phyloP scores from a whole-genome alignment of 2,329 filamentous ascomycete genomes.

The Nemania bipapillata region DNA sequence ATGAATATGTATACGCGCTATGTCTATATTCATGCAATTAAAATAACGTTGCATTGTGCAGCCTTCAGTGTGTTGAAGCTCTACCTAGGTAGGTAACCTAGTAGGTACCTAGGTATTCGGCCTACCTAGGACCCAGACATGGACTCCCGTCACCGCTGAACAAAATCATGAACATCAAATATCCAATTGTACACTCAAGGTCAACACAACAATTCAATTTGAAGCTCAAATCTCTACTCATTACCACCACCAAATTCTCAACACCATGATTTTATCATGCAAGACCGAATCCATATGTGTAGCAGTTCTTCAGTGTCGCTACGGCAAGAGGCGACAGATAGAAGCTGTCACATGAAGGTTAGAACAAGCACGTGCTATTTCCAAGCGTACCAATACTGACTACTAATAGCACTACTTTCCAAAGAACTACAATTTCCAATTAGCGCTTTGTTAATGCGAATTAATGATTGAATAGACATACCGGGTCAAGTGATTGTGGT shows the following conservation, averaged over 20 bases:
- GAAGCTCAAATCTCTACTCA: neutral
- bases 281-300: neutral
- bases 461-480: constrained; percentile 2
- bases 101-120: too few species aligned
- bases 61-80: too few species aligned
- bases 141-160: constrained; percentile 19
- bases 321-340: constrained; percentile 4
- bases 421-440: neutral
- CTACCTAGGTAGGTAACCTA: too few species aligned
- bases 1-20: too few species aligned
- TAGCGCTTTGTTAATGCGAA: neutral
- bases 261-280: constrained; percentile 1
- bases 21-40: too few species aligned
- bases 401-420: constrained; percentile 1
- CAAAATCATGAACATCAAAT: neutral
- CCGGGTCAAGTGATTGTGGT: constrained; percentile 7
- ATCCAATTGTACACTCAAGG: neutral
- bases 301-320: neutral
- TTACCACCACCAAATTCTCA: constrained; percentile 13
- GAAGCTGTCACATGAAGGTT: constrained; percentile 12
- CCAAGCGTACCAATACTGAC: constrained; percentile 7
- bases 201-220: constrained; percentile 16
- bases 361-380: neutral
- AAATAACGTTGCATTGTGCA: too few species aligned
- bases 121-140: too few species aligned